Evolutionary conservation across 192 early-diverging fungal species (phyloP), one percentile per base, ranked within the genome.

Genomic region (Spizellomyces sp.): DNA sequence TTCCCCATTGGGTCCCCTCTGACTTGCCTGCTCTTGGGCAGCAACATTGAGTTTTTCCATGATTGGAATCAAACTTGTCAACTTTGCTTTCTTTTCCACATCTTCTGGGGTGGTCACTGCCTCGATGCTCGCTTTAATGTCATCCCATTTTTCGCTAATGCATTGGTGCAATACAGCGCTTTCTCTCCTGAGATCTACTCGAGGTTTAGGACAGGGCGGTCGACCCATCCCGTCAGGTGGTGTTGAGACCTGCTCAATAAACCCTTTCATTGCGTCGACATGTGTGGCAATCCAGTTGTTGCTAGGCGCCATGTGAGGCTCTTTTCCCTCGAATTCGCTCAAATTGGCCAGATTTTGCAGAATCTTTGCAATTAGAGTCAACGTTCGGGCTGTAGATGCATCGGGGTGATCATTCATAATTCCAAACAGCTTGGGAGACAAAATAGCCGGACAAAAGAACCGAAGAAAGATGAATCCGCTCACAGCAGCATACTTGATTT

Each of bases 331-430:
- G 73, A 88, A 88, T 58, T 80, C 72, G 4, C 78, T 78, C 62
- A 88, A 67, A 70, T 87, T 88, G 9, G 87, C 86, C 63, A 88
- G 64, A 70, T 86, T 85, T 63, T 88, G 87, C 48, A 88, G 36
- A 50, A 87, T 88, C 63, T 88, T 88, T 9, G 81, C 81, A 45
- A 88, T 75, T 12, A 88, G 68, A 6, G 84, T 84, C 19, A 88
- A 60, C 5, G 78, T 88, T 44, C 87, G 68, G 5, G 82, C 60
- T 6, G 79, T 76, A 9, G 58, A 48, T 12, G 66, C 48, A 48
- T 84, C 79, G 0, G 83, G 82, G 62, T 81, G 77, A 55, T 82
- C 74, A 21, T 48, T 69, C 52, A 76, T 74, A 50, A 86, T 67
- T 6, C 75, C 75, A 66, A 86, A 86, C 10, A 85, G 58, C 56